Evolutionary conservation across 257 asterid genomes (phyloP), one percentile per base, ranked within the genome.

Genomic region (Echites panduratus): DNA sequence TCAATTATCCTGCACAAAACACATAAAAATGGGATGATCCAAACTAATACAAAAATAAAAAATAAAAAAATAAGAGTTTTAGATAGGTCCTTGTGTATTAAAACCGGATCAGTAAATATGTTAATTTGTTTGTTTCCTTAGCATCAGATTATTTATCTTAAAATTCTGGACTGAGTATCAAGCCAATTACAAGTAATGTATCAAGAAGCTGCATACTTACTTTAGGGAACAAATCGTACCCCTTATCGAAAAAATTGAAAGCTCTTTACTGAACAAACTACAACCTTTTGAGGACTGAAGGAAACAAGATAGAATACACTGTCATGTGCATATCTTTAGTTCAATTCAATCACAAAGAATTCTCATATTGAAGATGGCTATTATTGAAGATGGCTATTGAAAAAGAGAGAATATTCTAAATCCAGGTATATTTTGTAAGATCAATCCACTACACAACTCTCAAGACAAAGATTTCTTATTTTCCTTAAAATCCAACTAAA

Each of bases 1-100:
- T 95, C 96, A 73, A 85, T 79, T 79, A 95, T 82, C 99, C 99
- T 95, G 91, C 78, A 75, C 40, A 64, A 70, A 66, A 54, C 57
- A 71, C 66, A 43, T 65, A 66, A 71, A 62, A 26, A 72, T 24
- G 52, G 76, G 49, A 68, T 53, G 10, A 54, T 62, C 47, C 72
- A 71, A 56, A 61, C 26, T 62, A 62, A 63, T 8, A 50, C 71
- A n/a, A n/a, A n/a, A n/a, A n/a, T 38, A 75, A 63, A 32, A 50
- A 56, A 24, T 48, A 35, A 50, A 43, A 73, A 53, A 40, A n/a
- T 7, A 59, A 58, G 44, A 41, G 12, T 11, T 11, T 20, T 16
- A 13, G 41, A 4, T 22, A 45, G 35, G 57, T 9, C 40, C 52
- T 4, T 22, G 20, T 13, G 54, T 12, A 11, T 44, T 38, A 59